phyloP scores from a whole-genome alignment of 148 eudicot species.

The Beta vulgaris region DNA sequence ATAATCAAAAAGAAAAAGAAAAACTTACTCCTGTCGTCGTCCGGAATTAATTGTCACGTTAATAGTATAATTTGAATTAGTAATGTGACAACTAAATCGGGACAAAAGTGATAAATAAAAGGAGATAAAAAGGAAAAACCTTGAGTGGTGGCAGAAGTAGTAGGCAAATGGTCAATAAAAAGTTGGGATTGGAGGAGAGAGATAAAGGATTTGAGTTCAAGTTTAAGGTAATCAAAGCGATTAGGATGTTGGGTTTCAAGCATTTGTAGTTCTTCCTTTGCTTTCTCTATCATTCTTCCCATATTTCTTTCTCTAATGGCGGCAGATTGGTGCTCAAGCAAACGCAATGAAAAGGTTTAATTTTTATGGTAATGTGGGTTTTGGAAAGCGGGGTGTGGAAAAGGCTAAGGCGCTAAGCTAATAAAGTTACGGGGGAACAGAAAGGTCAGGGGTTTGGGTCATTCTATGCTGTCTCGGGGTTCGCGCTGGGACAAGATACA shows the following conservation, averaged over 20 bases:
- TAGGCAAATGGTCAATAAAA: conserved; percentile 1
- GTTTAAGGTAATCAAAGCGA: conserved; percentile 45
- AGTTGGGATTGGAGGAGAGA: conserved; percentile 33
- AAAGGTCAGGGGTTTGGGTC: conserved; percentile 24
- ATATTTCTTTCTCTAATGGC: conserved; percentile 6
- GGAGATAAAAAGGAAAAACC: conserved; percentile 20
- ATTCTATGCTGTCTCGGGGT: conserved; percentile 10
- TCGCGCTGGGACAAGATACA: not conserved
- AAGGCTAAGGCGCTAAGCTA: not conserved
- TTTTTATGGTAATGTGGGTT: too few species aligned
- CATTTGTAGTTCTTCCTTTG: conserved; percentile 56
- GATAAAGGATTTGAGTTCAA: conserved; percentile 63
- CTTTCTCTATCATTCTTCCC: conserved; percentile 50
- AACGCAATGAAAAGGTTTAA: not conserved
- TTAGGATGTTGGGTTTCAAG: conserved; percentile 57
- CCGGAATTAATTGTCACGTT: not conserved
- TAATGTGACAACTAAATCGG: not conserved
- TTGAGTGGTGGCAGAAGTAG: conserved; percentile 40
- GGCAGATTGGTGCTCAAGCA: not conserved
- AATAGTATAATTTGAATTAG: too few species aligned
- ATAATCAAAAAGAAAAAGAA: not conserved
- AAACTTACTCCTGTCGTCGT: not conserved
- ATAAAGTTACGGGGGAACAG: conserved; percentile 12
- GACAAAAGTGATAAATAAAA: not conserved
- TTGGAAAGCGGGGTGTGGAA: conserved; percentile 10